Percentiles rank a stretch among this genome's conserved stretches.
Evolutionary conservation across 139 green algal genomes (phyloP).

Genomic region (Mesostigma viride): DNA sequence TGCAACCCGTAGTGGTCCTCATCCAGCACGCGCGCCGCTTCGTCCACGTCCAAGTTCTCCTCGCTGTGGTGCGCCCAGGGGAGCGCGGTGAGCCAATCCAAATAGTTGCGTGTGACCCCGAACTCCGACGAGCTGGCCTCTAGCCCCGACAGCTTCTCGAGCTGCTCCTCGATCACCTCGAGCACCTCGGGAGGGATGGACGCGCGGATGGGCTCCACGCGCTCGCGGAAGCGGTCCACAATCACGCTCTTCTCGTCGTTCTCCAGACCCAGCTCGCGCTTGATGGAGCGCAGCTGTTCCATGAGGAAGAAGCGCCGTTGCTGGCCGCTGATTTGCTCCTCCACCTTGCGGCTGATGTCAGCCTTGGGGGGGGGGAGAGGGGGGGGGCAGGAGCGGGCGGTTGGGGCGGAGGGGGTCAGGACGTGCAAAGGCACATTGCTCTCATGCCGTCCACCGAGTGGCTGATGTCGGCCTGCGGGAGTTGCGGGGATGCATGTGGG

Average conservation of each 20-base stretch:
- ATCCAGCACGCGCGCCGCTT: conserved; percentile 74
- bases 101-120: conserved; percentile 91
- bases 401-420: no score
- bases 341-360: conserved; percentile 59
- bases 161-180: conserved; percentile 71
- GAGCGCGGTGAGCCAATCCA: conserved; percentile 90
- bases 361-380: no score
- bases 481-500: not conserved
- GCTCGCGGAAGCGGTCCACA: conserved; percentile 59
- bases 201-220: conserved; percentile 29
- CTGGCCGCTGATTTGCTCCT: conserved; percentile 93
- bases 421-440: not conserved
- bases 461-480: conserved; percentile 55
- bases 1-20: conserved; percentile 89
- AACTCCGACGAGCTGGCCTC: conserved; percentile 85
- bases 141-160: conserved; percentile 76
- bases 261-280: conserved; percentile 82
- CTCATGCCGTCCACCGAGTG: conserved; percentile 12
- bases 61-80: conserved; percentile 67
- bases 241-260: conserved; percentile 91
- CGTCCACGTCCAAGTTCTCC: conserved; percentile 73
- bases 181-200: conserved; percentile 25
- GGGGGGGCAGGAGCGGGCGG: no score
- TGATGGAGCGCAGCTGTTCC: conserved; percentile 94
- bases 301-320: conserved; percentile 92